Conservation (phyloP, 345 rosid species). For the Erucastrum elatum region DNA sequence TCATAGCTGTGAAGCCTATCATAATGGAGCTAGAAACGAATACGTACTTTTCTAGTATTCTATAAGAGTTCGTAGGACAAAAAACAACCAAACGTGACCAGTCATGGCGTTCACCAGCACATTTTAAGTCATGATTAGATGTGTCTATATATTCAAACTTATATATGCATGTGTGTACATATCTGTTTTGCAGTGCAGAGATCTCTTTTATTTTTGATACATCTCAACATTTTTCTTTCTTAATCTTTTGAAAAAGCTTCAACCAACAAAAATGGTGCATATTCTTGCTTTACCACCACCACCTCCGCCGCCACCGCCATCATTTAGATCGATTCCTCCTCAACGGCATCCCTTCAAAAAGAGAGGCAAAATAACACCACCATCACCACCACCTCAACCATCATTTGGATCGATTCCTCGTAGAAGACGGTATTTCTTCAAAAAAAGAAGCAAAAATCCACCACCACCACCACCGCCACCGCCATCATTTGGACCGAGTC, state of each 20-base stretch:
- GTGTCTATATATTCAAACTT: background rate
- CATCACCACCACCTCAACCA: slow-evolving; percentile 24
- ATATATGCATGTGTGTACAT: background rate
- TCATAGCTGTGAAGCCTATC: background rate
- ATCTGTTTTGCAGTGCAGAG: background rate
- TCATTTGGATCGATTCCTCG: slow-evolving; percentile 32
- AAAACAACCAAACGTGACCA: slow-evolving; percentile 26
- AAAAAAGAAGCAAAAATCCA: background rate
- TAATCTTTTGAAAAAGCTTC: background rate
- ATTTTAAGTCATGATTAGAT: background rate
- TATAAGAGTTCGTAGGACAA: background rate
- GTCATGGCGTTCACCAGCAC: slow-evolving; percentile 11
- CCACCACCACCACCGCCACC: slow-evolving; percentile 29
- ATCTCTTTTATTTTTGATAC: background rate
- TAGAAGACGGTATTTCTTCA: background rate
- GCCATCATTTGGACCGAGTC: slow-evolving; percentile 28
- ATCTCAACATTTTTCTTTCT: slow-evolving; percentile 13
- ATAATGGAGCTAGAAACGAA: slow-evolving; percentile 6
- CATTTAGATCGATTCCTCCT: slow-evolving; percentile 33
- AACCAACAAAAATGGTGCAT: slow-evolving; percentile 27
- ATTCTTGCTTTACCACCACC: slow-evolving; percentile 33
- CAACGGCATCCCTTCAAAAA: background rate
- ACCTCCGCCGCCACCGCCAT: slow-evolving; percentile 22
- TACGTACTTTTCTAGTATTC: background rate
- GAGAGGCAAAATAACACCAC: slow-evolving; percentile 14